Percentiles rank a stretch among this genome's conserved stretches.
These are phyloP conservation scores for Quercus variabilis DNA, from an alignment of 306 rosid genomes.

Conservation along the genomic window DNA sequence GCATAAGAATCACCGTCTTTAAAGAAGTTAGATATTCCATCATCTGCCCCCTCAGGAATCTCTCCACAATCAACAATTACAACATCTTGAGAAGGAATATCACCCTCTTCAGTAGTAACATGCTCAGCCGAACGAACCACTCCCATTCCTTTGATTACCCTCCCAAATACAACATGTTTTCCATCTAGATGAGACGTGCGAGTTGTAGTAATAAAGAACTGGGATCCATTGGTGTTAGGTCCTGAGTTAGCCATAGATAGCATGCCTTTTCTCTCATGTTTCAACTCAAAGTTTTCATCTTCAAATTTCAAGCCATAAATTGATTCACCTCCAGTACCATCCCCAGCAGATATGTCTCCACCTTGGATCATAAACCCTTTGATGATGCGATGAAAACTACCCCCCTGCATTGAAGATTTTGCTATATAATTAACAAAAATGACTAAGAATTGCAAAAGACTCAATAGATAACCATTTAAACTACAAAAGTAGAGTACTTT, in stretches of 20 bases:
- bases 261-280: slow-evolving; percentile 77
- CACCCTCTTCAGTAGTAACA: slow-evolving; percentile 33
- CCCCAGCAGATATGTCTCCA: slow-evolving; percentile 61
- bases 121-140: slow-evolving; percentile 64
- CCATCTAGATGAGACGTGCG: slow-evolving; percentile 71
- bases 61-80: slow-evolving; percentile 60
- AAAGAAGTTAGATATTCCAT: slow-evolving; percentile 58
- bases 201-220: slow-evolving; percentile 54
- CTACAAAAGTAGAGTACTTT: neutral
- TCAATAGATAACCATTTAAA: neutral
- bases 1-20: slow-evolving; percentile 67
- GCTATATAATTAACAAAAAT: neutral
- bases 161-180: slow-evolving; percentile 73
- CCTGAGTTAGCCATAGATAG: slow-evolving; percentile 71
- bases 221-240: slow-evolving; percentile 63
- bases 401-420: slow-evolving; percentile 28
- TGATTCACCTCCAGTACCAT: slow-evolving; percentile 78
- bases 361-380: slow-evolving; percentile 85
- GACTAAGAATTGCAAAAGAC: neutral
- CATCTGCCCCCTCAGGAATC: slow-evolving; percentile 55
- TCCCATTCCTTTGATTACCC: slow-evolving; percentile 69
- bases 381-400: slow-evolving; percentile 62
- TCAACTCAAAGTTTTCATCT: slow-evolving; percentile 66
- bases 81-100: slow-evolving; percentile 45
- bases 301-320: slow-evolving; percentile 65